Evolutionary conservation across 208 protist species (phyloP).

Genomic region (Crithidia expoeki): DNA sequence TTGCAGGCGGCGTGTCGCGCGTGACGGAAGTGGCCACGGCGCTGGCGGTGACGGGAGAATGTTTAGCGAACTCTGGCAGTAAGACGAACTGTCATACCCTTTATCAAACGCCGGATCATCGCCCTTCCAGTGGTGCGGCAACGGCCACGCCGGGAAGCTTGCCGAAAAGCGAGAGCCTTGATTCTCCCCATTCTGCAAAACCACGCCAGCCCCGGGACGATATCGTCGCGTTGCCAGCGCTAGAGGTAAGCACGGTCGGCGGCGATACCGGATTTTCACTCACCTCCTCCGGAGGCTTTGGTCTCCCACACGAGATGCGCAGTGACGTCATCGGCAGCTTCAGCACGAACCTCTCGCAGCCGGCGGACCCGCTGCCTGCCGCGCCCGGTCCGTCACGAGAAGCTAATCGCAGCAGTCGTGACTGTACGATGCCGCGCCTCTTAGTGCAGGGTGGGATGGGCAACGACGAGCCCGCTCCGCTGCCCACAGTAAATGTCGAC

Average conservation of each 20-base stretch:
- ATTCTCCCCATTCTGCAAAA: background rate
- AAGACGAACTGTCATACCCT: background rate
- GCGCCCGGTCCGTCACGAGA: constrained; percentile 9
- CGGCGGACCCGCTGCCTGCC: constrained; percentile 18
- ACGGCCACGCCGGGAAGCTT: constrained; percentile 27
- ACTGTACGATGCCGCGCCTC: background rate
- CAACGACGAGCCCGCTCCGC: constrained; percentile 13
- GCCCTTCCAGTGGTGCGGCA: constrained; percentile 15
- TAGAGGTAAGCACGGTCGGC: background rate
- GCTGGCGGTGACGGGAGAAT: background rate
- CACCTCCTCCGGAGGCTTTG: background rate
- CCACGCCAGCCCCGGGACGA: background rate
- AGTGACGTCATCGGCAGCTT: constrained; percentile 7
- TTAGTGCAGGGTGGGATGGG: background rate
- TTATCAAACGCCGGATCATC: background rate
- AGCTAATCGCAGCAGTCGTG: background rate
- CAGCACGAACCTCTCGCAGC: constrained; percentile 15
- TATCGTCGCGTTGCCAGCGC: background rate
- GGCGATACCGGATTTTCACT: background rate
- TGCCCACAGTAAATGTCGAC: constrained; percentile 29
- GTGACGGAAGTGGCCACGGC: background rate
- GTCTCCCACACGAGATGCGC: constrained; percentile 13
- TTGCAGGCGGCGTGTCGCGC: background rate
- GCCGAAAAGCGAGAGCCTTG: background rate
- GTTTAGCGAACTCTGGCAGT: constrained; percentile 3